Evolutionary conservation across 176 grass and related monocot species (phyloP).

Genomic region (Carex kokanica): DNA sequence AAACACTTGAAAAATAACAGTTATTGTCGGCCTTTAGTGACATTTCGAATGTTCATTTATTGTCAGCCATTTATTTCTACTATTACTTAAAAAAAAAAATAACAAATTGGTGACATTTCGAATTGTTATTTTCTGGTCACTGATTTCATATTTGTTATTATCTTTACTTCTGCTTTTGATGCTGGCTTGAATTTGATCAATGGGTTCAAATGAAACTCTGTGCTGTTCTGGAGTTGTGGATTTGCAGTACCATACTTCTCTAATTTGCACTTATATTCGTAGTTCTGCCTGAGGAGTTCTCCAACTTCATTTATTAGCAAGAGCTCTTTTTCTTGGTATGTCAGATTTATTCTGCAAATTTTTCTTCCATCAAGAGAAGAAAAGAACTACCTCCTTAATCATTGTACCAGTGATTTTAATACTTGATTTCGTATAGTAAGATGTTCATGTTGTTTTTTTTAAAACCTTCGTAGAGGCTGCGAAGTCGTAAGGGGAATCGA

Average conservation of each 20-base stretch:
- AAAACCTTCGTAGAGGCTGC: too few species aligned
- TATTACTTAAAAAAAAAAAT: too few species aligned
- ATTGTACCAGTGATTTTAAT: background rate
- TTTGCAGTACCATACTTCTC: too few species aligned
- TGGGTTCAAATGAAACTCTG: too few species aligned
- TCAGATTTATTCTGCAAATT: background rate
- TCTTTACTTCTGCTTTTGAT: too few species aligned
- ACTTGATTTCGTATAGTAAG: background rate
- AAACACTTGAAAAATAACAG: background rate
- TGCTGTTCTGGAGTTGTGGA: too few species aligned
- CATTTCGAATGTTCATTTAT: too few species aligned
- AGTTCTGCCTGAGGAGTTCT: background rate
- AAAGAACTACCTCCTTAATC: background rate
- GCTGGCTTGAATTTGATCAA: too few species aligned
- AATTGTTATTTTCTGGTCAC: too few species aligned
- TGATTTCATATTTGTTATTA: too few species aligned
- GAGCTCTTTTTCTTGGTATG: background rate
- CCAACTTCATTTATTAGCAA: background rate
- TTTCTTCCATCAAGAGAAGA: background rate
- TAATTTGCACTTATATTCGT: background rate
- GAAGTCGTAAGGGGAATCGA: too few species aligned
- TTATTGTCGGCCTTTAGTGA: background rate
- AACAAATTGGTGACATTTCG: too few species aligned
- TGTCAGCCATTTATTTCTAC: constrained; percentile 3
- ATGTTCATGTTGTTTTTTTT: background rate